phyloP scores from a whole-genome alignment of 2,329 filamentous ascomycete genomes.

The Diaporthe eres region DNA sequence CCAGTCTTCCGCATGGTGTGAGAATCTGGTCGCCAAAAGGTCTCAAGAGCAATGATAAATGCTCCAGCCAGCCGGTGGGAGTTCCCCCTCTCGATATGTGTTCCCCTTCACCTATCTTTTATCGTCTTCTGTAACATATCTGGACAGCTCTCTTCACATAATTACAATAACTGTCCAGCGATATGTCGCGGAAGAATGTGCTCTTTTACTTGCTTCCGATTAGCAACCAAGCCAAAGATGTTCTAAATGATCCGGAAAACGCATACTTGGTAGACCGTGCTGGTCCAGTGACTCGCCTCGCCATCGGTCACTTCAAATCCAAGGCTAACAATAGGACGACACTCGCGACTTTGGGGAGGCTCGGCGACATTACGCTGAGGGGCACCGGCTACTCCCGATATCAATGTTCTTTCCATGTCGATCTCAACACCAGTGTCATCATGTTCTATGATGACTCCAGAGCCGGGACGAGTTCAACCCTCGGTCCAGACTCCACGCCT shows the following conservation, averaged over 20 bases:
- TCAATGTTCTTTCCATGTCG: slow-evolving; percentile 39
- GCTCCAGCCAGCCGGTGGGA: background rate
- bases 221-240: background rate
- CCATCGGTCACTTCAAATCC: slow-evolving; percentile 14
- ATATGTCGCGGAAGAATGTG: background rate
- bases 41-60: background rate
- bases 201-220: background rate
- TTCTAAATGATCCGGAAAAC: background rate
- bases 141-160: no score
- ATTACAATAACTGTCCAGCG: no score
- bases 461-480: slow-evolving; percentile 22
- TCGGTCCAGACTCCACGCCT: slow-evolving; percentile 16
- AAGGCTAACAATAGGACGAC: background rate
- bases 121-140: no score
- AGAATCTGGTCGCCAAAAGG: background rate
- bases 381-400: slow-evolving; percentile 3
- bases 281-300: background rate
- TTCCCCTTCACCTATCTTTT: no score
- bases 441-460: slow-evolving; percentile 39
- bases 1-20: background rate
- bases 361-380: slow-evolving; percentile 4
- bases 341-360: slow-evolving; percentile 8
- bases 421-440: slow-evolving; percentile 21
- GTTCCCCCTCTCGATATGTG: background rate
- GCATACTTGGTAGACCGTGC: background rate